These are phyloP conservation scores for Babesia gibsoni DNA, from an alignment of 169 alveolate genomes.

Conservation along the genomic window DNA sequence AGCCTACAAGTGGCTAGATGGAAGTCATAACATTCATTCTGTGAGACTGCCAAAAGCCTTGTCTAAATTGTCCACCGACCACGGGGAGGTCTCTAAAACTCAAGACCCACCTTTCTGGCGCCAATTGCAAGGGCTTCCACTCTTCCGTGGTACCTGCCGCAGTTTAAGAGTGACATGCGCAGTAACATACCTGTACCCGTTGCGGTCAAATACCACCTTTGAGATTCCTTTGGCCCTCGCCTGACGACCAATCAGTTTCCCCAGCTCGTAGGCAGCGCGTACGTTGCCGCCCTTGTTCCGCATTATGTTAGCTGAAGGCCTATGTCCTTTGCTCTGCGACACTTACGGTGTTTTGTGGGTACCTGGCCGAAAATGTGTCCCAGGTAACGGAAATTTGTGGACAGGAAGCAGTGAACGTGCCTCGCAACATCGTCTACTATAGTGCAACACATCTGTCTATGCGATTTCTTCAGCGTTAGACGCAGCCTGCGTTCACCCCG, in stretches of 20 bases:
- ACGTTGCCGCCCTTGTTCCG: slow-evolving; percentile 71
- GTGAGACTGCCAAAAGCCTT: too few relatives aligned
- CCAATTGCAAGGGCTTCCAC: slow-evolving; percentile 79
- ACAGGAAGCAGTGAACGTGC: slow-evolving; percentile 60
- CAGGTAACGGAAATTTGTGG: slow-evolving; percentile 59
- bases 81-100: slow-evolving; percentile 31
- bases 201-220: slow-evolving; percentile 69
- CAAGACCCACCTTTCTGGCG: slow-evolving; percentile 74
- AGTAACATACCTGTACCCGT: slow-evolving; percentile 49
- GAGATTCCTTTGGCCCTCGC: slow-evolving; percentile 71
- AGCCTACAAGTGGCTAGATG: too few relatives aligned
- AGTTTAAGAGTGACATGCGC: too few relatives aligned
- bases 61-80: too few relatives aligned
- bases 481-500: slow-evolving; percentile 70
- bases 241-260: slow-evolving; percentile 66
- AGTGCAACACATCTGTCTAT: slow-evolving; percentile 71
- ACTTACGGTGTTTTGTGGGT: slow-evolving; percentile 63
- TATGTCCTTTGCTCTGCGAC: too few relatives aligned
- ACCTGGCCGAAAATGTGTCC: slow-evolving; percentile 64
- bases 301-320: slow-evolving; percentile 36
- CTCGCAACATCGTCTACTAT: slow-evolving; percentile 67
- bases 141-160: slow-evolving; percentile 65
- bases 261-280: slow-evolving; percentile 73
- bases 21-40: too few relatives aligned
- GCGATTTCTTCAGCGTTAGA: slow-evolving; percentile 59